These are phyloP conservation scores for Fusarium falciforme DNA, from an alignment of 2,329 filamentous ascomycete species.

Conservation along the genomic window DNA sequence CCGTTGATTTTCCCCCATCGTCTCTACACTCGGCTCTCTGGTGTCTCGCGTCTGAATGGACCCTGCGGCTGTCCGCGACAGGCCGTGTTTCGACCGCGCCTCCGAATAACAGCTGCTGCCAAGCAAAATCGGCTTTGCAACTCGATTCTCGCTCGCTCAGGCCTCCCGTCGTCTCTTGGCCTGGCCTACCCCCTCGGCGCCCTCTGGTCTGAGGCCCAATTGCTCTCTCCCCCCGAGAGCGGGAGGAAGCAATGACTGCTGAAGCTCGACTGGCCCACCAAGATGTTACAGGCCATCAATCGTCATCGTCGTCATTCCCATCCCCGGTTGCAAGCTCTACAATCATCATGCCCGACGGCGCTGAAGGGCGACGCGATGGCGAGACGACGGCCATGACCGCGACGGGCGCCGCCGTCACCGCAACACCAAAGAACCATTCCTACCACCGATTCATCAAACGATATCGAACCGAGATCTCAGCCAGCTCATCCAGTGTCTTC, in stretches of 20 bases:
- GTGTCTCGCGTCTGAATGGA: constrained; percentile 42
- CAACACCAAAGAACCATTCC: constrained; percentile 15
- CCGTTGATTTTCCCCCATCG: constrained; percentile 14
- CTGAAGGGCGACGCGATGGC: constrained; percentile 45
- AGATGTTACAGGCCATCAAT: constrained; percentile 52
- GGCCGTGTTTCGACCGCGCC: constrained; percentile 45
- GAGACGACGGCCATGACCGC: constrained; percentile 41
- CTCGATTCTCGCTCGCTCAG: constrained; percentile 4
- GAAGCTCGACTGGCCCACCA: constrained; percentile 52
- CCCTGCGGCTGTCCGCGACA: constrained; percentile 38
- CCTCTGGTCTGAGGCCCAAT: constrained; percentile 34
- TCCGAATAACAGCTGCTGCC: constrained; percentile 31
- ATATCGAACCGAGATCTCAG: constrained; percentile 84
- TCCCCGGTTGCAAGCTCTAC: constrained; percentile 41
- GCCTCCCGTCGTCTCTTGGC: constrained; percentile 7
- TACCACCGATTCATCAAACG: constrained; percentile 68
- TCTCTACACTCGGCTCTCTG: constrained; percentile 28
- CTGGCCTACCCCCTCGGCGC: constrained; percentile 9
- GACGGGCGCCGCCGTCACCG: constrained; percentile 27
- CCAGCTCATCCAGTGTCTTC: constrained; percentile 80
- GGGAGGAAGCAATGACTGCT: constrained; percentile 51
- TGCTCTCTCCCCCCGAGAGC: constrained; percentile 33
- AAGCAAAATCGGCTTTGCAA: constrained; percentile 1
- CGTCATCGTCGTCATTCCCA: constrained; percentile 40
- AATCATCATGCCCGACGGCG: constrained; percentile 43